A percentile compares a stretch with the other conserved stretches of the same genome.
Evolutionary conservation across 2,329 filamentous ascomycete species (phyloP).

Genomic region (Ascochyta rabiei): DNA sequence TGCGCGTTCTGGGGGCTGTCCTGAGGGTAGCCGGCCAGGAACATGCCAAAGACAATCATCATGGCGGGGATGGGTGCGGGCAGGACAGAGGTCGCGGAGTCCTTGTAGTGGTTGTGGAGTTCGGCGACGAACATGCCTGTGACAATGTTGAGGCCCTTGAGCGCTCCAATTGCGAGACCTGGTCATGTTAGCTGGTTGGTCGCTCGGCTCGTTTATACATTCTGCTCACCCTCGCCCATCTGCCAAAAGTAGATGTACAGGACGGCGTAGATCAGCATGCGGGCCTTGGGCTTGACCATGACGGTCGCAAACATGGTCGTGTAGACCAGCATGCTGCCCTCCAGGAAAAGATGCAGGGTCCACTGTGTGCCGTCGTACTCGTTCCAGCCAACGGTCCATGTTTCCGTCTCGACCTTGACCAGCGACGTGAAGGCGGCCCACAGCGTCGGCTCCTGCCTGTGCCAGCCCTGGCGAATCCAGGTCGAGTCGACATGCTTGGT

Average conservation of each 20-base stretch:
- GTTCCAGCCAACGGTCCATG: conserved; percentile 49
- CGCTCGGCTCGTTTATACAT: not conserved
- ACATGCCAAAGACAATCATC: conserved; percentile 60
- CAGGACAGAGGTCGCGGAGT: conserved; percentile 55
- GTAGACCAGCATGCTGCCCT: conserved; percentile 52
- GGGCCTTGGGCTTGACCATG: conserved; percentile 45
- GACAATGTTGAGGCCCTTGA: conserved; percentile 63
- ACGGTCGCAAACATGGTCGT: conserved; percentile 51
- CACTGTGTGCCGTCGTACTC: conserved; percentile 53
- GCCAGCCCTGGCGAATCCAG: conserved; percentile 58
- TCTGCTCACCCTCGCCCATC: conserved; percentile 39
- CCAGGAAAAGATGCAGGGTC: conserved; percentile 51
- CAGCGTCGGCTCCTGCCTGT: conserved; percentile 42
- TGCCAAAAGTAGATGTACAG: conserved; percentile 52
- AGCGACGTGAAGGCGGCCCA: conserved; percentile 42
- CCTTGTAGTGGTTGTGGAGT: conserved; percentile 59
- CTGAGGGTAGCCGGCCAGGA: conserved; percentile 66
- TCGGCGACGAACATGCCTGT: conserved; percentile 68
- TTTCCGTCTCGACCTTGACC: conserved; percentile 39
- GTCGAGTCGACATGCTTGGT: conserved; percentile 64
- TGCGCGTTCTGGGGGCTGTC: conserved; percentile 58
- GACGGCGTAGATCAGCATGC: conserved; percentile 43
- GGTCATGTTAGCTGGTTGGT: conserved; percentile 24
- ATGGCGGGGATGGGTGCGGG: conserved; percentile 58
- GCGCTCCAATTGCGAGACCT: conserved; percentile 42